Evolutionary conservation across 768 basidiomycete genomes (phyloP), one percentile per base, ranked within the genome.

Genomic region (Galerina sulciceps): DNA sequence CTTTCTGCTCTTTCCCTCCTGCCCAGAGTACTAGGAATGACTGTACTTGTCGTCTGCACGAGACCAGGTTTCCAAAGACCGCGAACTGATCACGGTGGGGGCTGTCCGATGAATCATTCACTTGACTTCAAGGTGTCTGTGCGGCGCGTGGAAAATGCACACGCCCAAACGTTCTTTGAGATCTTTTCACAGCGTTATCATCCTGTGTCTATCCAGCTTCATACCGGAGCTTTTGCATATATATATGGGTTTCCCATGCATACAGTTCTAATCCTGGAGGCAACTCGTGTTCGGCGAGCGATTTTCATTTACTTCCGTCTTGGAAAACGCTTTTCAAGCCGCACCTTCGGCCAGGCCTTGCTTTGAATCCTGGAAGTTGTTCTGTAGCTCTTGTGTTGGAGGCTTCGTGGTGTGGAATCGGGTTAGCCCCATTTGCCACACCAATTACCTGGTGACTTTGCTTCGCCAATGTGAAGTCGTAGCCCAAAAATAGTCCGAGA

Each of bases 131-230:
- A n/a, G 50, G 40, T 22, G 52, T 48, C 23, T 35, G 36, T 42
- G 51, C 43, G 20, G 35, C 31, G 54, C 57, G 59, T 52, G 53
- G 41, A 46, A 47, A 40, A 49, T 44, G 35, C 57, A 53, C 59
- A 60, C 53, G 52, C 37, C 53, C 47, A 49, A 44, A 49, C 37
- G 52, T 55, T 60, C 59, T 62, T 57, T 65, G 62, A 58, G 44
- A 61, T 65, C 61, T 65, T 59, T 65, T 65, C 64, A 55, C 64
- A 65, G 64, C 61, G 48, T 59, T 62, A 56, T 62, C 61, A 55
- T 59, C 15, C 50, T 26, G 35, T 59, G 41, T 42, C 49, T 43
- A 58, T 60, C 58, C 59, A 48, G 20, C 43, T 53, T 51, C 45
- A 48, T 44, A 41, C 53, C 35, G 48, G 45, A 38, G 35, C 35